phyloP scores from a whole-genome alignment of 345 rosid species.

The Pseudoturritis turrita region DNA sequence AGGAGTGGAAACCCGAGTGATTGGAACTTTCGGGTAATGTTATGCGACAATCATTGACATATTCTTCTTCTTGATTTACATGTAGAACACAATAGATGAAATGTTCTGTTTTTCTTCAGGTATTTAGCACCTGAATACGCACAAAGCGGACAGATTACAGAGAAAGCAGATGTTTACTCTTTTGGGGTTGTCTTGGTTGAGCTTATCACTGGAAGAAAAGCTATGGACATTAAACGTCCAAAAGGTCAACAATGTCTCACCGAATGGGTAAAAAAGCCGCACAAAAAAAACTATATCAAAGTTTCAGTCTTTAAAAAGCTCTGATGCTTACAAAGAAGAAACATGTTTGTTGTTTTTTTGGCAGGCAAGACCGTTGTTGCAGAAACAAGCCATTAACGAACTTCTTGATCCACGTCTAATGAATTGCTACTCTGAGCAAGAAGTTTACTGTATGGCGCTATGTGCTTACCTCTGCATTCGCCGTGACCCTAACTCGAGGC shows the following conservation, averaged over 20 bases:
- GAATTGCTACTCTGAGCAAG: conserved; percentile 52
- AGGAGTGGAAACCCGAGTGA: conserved; percentile 92
- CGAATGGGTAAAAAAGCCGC: conserved; percentile 77
- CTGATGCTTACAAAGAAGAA: background rate
- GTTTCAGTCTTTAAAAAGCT: conserved; percentile 1
- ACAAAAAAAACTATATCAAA: background rate
- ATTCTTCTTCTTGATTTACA: background rate
- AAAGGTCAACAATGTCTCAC: conserved; percentile 92
- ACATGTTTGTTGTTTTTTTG: background rate
- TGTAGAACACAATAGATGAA: background rate
- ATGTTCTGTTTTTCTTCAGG: conserved; percentile 35
- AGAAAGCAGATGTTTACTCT: conserved; percentile 94
- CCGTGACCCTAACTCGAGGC: conserved; percentile 79
- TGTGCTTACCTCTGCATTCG: conserved; percentile 90
- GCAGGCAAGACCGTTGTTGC: conserved; percentile 91
- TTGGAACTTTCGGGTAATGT: conserved; percentile 90
- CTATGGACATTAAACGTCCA: conserved; percentile 86
- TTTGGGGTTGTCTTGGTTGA: conserved; percentile 93
- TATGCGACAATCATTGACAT: background rate
- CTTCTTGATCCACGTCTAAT: conserved; percentile 72
- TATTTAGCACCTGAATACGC: conserved; percentile 97
- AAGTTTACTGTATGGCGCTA: conserved; percentile 72
- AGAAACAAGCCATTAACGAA: conserved; percentile 59
- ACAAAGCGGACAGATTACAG: conserved; percentile 95
- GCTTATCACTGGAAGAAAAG: conserved; percentile 94